Base-by-base conservation (phyloP, 169 alveolate species). In the Plasmodium coatneyi region DNA sequence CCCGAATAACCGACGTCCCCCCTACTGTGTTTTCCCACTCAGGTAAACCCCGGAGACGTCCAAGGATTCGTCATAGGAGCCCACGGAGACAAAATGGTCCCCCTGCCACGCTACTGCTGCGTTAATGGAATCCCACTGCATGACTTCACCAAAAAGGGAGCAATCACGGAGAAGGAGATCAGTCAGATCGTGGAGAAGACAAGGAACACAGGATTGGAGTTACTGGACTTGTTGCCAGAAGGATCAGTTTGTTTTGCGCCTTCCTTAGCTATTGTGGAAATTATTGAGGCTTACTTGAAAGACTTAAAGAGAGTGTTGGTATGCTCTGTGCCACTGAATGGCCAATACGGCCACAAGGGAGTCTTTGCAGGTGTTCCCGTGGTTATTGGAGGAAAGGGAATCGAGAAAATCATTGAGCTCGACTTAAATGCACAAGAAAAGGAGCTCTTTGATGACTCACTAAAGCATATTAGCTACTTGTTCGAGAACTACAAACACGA, bases 41-140 rank as follows among this genome's bases (percentile, higher is more conserved):
- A 92, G 87, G 92, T 93, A 34, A 94, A 92, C 90, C 96, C 96
- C 36, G 96, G 96, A 39, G 96, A 93, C 83, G 96, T 96, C n/a
- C 95, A 82, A 74, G 97, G 96, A n/a, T 92, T 95, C 80, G 97
- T 96, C 19, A 96, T 96, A 72, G 97, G 97, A 49, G 97, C 97
- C 16, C 97, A 96, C 72, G 96, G 97, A 25, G 96, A 96, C 54
- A 92, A 92, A 32, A 96, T 96, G 97, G 95, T 95, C 0, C 96
- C 97, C 5, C 93, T 96, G 25, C 94, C 97, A 25, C 86, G 97
- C 32, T 96, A 92, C 56, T 94, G 95, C 71, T 94, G 97, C 5
- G 96, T 95, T 43, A 94, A 95, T 39, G 97, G 97, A 39, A 96
- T 96, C 78, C 97, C 97, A 25, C 91, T 96, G 41, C 74, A 92